phyloP scores from a whole-genome alignment of 2,329 filamentous ascomycete species.

The Fusarium torulosum region DNA sequence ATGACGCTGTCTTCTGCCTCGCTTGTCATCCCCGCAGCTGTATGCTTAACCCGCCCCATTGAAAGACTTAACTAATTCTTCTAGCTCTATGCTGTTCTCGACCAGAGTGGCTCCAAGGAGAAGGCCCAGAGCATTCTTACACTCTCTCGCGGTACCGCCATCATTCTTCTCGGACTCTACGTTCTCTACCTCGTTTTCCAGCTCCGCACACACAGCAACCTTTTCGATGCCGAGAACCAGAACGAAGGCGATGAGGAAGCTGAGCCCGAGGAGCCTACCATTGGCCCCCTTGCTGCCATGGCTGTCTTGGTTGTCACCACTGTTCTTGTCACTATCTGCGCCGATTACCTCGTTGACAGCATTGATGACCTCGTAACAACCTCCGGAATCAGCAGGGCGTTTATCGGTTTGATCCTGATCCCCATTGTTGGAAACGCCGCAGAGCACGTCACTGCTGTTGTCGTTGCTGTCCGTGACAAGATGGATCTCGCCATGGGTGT shows the following conservation, averaged over 20 bases:
- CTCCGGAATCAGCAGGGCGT: conserved; percentile 81
- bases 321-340: conserved; percentile 77
- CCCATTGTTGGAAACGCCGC: conserved; percentile 85
- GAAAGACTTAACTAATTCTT: conserved; percentile 31
- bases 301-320: conserved; percentile 78
- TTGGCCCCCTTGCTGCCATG: conserved; percentile 73
- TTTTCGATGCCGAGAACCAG: conserved; percentile 72
- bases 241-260: conserved; percentile 58
- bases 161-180: conserved; percentile 81
- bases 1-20: conserved; percentile 83
- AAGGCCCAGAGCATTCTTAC: conserved; percentile 71
- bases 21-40: conserved; percentile 81
- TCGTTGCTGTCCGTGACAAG: conserved; percentile 82
- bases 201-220: conserved; percentile 77
- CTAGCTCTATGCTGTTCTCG: conserved; percentile 75
- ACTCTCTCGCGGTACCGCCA: conserved; percentile 80
- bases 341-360: conserved; percentile 81
- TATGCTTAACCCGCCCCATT: conserved; percentile 50
- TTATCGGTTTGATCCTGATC: conserved; percentile 83
- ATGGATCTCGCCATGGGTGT: conserved; percentile 82
- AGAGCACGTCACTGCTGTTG: conserved; percentile 84
- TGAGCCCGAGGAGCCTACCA: conserved; percentile 61
- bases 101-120: conserved; percentile 57
- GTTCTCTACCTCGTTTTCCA: conserved; percentile 83
- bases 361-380: conserved; percentile 79